Evolutionary conservation across 345 rosid species (phyloP).

Genomic region (Schrenkiella parvula): DNA sequence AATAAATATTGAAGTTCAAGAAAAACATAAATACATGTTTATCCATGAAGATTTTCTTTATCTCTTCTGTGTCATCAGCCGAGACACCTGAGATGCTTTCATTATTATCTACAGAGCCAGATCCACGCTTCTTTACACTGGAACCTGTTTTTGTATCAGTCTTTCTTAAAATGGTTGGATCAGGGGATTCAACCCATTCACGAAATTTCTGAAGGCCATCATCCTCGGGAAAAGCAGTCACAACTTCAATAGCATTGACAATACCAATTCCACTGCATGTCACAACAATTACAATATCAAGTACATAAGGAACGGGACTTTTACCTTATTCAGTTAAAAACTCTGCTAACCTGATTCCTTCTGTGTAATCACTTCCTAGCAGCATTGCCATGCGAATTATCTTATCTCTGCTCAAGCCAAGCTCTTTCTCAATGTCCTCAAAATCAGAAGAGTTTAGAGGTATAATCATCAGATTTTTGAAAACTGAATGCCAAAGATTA

Average conservation of each 20-base stretch:
- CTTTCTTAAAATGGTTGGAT: slow-evolving; percentile 81
- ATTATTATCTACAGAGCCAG: slow-evolving; percentile 34
- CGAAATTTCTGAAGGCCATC: slow-evolving; percentile 85
- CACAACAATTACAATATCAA: neutral
- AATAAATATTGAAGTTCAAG: neutral
- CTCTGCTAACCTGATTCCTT: slow-evolving; percentile 75
- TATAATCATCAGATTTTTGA: neutral
- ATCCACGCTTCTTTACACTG: slow-evolving; percentile 40
- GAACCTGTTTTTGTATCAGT: slow-evolving; percentile 37
- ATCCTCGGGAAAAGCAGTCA: slow-evolving; percentile 90
- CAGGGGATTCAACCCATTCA: slow-evolving; percentile 98
- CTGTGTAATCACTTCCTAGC: slow-evolving; percentile 98
- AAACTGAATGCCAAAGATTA: neutral
- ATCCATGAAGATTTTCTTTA: slow-evolving; percentile 74
- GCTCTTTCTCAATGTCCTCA: slow-evolving; percentile 89
- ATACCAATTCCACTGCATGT: slow-evolving; percentile 93
- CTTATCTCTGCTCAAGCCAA: slow-evolving; percentile 80
- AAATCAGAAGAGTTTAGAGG: neutral
- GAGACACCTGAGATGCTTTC: slow-evolving; percentile 20
- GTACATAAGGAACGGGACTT: neutral
- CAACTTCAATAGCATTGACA: slow-evolving; percentile 94
- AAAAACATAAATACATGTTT: slow-evolving; percentile 56
- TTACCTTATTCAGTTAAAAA: neutral
- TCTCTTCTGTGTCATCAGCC: slow-evolving; percentile 36
- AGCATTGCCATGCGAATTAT: slow-evolving; percentile 89